Percentiles rank a stretch among this genome's conserved stretches.
Evolutionary conservation across 2,329 filamentous ascomycete species (phyloP).

Genomic region (Chrysoporthe cubensis): DNA sequence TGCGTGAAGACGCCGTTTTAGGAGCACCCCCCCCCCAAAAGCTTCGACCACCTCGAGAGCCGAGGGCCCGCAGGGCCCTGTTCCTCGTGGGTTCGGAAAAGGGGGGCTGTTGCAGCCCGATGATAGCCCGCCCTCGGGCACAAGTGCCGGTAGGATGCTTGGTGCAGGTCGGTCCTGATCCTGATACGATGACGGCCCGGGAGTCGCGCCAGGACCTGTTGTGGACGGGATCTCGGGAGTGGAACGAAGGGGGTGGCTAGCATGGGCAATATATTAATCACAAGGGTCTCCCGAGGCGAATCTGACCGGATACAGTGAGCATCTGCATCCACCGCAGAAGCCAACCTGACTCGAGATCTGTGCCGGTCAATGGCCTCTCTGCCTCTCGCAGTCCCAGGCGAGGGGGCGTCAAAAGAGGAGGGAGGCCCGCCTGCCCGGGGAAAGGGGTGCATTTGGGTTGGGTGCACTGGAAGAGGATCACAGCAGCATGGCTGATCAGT

Average conservation of each 20-base stretch:
- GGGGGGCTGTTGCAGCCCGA: background rate
- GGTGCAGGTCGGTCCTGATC: conserved; percentile 7
- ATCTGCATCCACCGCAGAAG: background rate
- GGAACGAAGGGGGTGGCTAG: background rate
- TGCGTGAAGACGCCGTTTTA: too few relatives aligned
- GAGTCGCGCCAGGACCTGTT: background rate
- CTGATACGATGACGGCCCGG: conserved; percentile 9
- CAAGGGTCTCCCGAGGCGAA: background rate
- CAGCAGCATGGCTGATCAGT: too few relatives aligned
- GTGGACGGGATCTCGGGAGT: conserved; percentile 13
- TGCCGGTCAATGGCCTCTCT: too few relatives aligned
- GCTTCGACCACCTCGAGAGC: background rate
- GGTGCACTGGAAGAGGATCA: too few relatives aligned
- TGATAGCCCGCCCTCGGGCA: background rate
- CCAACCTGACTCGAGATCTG: too few relatives aligned
- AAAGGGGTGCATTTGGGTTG: background rate
- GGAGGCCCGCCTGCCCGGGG: background rate
- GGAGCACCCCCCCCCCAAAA: background rate
- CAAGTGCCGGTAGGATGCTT: conserved; percentile 14
- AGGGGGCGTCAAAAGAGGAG: background rate
- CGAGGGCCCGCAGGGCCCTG: background rate
- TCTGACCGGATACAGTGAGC: background rate
- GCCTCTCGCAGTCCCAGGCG: background rate
- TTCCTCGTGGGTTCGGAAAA: background rate
- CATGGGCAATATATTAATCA: background rate